Percentiles rank a stretch among this genome's conserved stretches.
Evolutionary conservation across 2,329 filamentous ascomycete species (phyloP).

Genomic region (Ophiocordyceps camponoti-rufipedis): DNA sequence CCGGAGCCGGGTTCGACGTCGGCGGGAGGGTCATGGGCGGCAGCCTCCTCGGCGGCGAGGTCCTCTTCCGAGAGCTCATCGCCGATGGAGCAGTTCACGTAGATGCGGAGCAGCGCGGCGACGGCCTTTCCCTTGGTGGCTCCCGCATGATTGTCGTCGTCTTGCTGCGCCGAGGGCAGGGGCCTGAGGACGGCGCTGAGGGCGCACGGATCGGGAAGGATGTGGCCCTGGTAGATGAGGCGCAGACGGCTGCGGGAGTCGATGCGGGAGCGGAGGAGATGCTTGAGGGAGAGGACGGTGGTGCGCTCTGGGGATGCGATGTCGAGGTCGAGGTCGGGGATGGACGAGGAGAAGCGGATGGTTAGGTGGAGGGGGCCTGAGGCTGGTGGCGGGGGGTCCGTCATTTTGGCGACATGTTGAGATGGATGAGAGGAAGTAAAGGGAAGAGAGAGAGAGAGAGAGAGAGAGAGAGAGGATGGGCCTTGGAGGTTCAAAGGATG

Average conservation of each 20-base stretch:
- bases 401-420: slow-evolving; percentile 6
- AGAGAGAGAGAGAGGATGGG: no score
- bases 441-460: no score
- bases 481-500: no score
- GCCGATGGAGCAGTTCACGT: slow-evolving; percentile 87
- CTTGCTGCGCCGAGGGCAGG: slow-evolving; percentile 33
- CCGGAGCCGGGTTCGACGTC: slow-evolving; percentile 14
- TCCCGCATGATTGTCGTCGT: slow-evolving; percentile 6
- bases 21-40: slow-evolving; percentile 17
- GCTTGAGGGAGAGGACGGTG: slow-evolving; percentile 64
- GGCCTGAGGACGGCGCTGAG: slow-evolving; percentile 51
- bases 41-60: slow-evolving; percentile 46
- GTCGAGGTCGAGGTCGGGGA: slow-evolving; percentile 68
- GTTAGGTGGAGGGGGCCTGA: slow-evolving; percentile 48
- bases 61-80: slow-evolving; percentile 51
- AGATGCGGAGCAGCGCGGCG: slow-evolving; percentile 35
- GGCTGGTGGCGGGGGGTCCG: slow-evolving; percentile 1
- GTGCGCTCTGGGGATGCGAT: slow-evolving; percentile 49
- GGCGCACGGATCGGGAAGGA: slow-evolving; percentile 56
- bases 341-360: slow-evolving; percentile 74
- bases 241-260: slow-evolving; percentile 56
- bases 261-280: slow-evolving; percentile 58
- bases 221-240: slow-evolving; percentile 77
- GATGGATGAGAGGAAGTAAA: no score
- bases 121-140: slow-evolving; percentile 41